phyloP scores from a whole-genome alignment of 1,284 basidiomycete species.

The Cutaneotrichosporon sp. region DNA sequence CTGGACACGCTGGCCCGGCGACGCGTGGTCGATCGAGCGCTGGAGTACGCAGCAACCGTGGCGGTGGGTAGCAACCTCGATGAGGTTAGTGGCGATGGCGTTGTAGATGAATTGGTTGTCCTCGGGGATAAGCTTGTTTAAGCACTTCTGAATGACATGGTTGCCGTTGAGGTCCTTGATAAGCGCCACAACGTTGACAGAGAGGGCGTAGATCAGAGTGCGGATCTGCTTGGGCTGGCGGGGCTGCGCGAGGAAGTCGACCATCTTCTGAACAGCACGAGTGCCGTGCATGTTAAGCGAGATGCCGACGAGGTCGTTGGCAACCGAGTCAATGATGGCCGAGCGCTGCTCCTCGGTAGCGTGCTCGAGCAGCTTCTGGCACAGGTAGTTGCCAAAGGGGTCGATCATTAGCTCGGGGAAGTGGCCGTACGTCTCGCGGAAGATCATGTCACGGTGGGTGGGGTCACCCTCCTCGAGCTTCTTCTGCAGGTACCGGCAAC shows the following conservation, averaged over 20 bases:
- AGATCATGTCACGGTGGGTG: conserved; percentile 98
- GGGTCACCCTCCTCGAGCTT: conserved; percentile 94
- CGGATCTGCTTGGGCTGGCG: conserved; percentile 87
- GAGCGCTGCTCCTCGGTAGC: conserved; percentile 98
- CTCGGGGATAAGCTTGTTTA: conserved; percentile 95
- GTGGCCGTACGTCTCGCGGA: conserved; percentile 95
- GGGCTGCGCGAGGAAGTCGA: conserved; percentile 96
- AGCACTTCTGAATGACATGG: conserved; percentile 97
- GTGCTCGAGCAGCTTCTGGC: conserved; percentile 96
- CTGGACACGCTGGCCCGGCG: conserved; percentile 79
- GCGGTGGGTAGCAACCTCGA: conserved; percentile 98
- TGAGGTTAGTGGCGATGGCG: conserved; percentile 96
- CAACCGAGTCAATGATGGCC: conserved; percentile 95
- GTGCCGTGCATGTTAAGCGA: conserved; percentile 99
- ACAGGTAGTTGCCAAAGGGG: conserved; percentile 99
- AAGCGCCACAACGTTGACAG: conserved; percentile 94
- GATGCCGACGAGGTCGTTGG: conserved; percentile 94
- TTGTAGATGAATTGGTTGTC: conserved; percentile 99
- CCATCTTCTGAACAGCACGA: conserved; percentile 99
- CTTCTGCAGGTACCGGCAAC: conserved; percentile 97
- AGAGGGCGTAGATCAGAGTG: conserved; percentile 93
- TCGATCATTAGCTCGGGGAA: conserved; percentile 99
- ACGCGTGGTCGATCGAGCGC: conserved; percentile 97
- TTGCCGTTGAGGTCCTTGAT: conserved; percentile 99
- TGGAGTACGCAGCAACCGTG: conserved; percentile 99